Percentiles rank a stretch among this genome's conserved stretches.
Evolutionary conservation across 768 basidiomycete genomes (phyloP).

Genomic region (Auricularia heimuer): DNA sequence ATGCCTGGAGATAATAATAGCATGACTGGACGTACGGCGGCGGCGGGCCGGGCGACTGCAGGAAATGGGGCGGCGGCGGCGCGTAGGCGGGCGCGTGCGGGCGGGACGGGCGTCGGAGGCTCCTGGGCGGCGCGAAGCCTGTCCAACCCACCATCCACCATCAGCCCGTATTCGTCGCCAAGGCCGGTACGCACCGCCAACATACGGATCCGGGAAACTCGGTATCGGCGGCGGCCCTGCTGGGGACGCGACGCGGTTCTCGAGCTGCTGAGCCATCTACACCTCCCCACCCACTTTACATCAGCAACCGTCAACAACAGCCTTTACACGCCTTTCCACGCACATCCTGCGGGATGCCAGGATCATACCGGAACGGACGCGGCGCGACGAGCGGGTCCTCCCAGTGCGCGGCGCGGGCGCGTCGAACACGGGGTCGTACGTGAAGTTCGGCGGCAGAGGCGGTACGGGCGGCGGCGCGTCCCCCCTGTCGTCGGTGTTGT

Average conservation of each 20-base stretch:
- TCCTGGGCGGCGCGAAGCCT: background rate
- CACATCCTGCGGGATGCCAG: constrained; percentile 53
- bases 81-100: background rate
- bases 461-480: constrained; percentile 34
- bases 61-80: background rate
- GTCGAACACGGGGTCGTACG: constrained; percentile 1
- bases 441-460: constrained; percentile 36
- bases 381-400: constrained; percentile 54
- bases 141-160: background rate
- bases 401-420: constrained; percentile 33
- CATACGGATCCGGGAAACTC: background rate
- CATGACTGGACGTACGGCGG: background rate
- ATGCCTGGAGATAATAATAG: too few species aligned
- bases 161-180: too few species aligned
- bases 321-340: background rate
- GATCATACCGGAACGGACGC: constrained; percentile 52
- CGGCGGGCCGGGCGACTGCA: background rate
- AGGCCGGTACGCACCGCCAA: too few species aligned
- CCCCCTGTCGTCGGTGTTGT: background rate
- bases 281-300: constrained; percentile 33
- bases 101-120: constrained; percentile 3
- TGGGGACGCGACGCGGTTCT: constrained; percentile 26
- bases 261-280: constrained; percentile 57
- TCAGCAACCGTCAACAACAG: too few species aligned
- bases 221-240: background rate